phyloP scores from a whole-genome alignment of 2,329 filamentous ascomycete genomes.

The Magnaporthales sp. region DNA sequence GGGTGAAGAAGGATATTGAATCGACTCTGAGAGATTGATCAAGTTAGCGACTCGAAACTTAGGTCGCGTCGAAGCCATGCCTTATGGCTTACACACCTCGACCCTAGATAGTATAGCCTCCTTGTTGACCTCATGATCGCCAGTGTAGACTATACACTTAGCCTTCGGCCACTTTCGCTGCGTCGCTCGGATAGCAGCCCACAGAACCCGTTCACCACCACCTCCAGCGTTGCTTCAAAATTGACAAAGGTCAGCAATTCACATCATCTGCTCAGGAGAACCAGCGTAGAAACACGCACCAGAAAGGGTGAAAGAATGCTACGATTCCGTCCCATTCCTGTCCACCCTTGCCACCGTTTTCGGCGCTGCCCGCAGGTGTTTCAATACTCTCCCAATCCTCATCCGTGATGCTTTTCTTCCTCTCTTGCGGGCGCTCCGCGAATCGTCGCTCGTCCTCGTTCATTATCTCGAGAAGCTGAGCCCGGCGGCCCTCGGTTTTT shows the following conservation, averaged over 20 bases:
- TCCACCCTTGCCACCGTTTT: conserved; percentile 31
- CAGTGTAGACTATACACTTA: conserved; percentile 89
- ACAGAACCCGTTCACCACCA: conserved; percentile 90
- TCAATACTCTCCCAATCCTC: conserved; percentile 66
- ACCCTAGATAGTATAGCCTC: conserved; percentile 68
- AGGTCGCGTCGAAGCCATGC: background rate
- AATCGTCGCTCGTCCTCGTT: conserved; percentile 33
- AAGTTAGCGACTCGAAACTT: background rate
- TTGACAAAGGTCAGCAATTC: conserved; percentile 7
- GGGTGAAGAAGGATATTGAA: conserved; percentile 90
- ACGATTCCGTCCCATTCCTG: conserved; percentile 75
- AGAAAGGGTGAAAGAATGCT: conserved; percentile 97
- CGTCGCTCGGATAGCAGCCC: conserved; percentile 88
- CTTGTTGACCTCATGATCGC: conserved; percentile 84
- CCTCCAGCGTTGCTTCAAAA: conserved; percentile 77
- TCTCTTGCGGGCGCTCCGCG: conserved; percentile 21
- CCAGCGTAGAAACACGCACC: conserved; percentile 42
- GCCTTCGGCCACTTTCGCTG: conserved; percentile 83
- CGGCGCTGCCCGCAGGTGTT: conserved; percentile 25
- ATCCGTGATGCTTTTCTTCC: conserved; percentile 31
- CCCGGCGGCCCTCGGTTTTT: conserved; percentile 54
- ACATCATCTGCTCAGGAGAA: background rate
- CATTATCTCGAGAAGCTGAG: conserved; percentile 45
- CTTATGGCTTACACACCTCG: conserved; percentile 38
- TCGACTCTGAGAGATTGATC: conserved; percentile 46